Conservation (phyloP, 306 rosid species). For the Dryas alaskensis region DNA sequence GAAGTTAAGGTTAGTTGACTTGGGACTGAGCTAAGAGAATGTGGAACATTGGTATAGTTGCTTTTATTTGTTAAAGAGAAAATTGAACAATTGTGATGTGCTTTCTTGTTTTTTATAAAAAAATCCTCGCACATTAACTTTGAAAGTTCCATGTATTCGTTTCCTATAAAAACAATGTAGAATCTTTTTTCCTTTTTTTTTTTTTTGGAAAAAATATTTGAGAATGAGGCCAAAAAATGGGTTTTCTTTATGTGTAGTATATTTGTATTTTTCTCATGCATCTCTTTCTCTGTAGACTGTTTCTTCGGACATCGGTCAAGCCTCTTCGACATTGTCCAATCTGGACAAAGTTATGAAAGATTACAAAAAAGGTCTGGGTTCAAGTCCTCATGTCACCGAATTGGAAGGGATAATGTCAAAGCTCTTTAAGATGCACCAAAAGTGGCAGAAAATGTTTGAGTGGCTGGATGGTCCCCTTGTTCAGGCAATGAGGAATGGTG, state of each 20-base stretch:
- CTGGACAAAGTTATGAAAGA: conserved; percentile 44
- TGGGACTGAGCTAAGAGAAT: neutral
- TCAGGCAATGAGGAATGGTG: conserved; percentile 83
- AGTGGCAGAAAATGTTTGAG: conserved; percentile 84
- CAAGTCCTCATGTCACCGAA: conserved; percentile 29
- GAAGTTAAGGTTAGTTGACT: no score
- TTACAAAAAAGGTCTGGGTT: conserved; percentile 40
- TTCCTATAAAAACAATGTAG: no score
- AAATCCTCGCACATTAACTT: neutral
- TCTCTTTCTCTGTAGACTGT: conserved; percentile 37
- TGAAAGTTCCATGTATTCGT: neutral
- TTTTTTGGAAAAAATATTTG: neutral
- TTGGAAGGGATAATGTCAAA: conserved; percentile 42
- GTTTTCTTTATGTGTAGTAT: neutral
- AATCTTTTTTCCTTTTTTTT: no score
- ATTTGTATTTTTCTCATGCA: conserved; percentile 6
- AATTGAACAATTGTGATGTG: neutral
- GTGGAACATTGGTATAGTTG: no score
- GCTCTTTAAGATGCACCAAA: conserved; percentile 55
- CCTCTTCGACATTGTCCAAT: conserved; percentile 47
- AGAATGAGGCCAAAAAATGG: neutral
- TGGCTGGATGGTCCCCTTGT: conserved; percentile 98
- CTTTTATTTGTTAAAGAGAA: neutral
- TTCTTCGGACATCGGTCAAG: conserved; percentile 74
- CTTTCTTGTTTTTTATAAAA: neutral